These are phyloP conservation scores for Brassica juncea DNA, from an alignment of 345 rosid genomes.

Conservation along the genomic window DNA sequence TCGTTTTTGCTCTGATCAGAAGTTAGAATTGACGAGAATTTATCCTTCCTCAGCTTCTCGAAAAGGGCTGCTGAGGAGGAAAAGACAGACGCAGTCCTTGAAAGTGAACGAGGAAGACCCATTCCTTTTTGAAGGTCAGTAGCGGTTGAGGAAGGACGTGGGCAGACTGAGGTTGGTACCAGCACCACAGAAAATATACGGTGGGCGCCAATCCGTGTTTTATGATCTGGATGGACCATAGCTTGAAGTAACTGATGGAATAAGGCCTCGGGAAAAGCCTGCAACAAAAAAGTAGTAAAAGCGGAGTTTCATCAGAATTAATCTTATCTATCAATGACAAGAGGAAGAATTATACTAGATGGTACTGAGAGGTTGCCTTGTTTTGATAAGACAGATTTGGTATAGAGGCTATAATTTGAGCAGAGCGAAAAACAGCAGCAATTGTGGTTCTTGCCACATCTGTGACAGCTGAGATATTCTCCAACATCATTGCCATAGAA, in stretches of 20 bases:
- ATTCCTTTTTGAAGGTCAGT: conserved; percentile 53
- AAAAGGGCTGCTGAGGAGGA: conserved; percentile 99
- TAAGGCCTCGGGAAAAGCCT: conserved; percentile 95
- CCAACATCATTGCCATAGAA: conserved; percentile 87
- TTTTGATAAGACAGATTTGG: conserved; percentile 80
- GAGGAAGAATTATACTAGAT: background rate
- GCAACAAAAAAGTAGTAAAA: conserved; percentile 19
- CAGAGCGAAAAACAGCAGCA: conserved; percentile 84
- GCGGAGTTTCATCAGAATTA: background rate
- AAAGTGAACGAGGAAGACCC: conserved; percentile 71
- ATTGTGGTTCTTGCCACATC: conserved; percentile 79
- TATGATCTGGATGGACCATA: conserved; percentile 96
- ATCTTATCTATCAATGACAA: conserved; percentile 6
- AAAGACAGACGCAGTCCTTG: conserved; percentile 93
- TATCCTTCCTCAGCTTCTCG: conserved; percentile 76
- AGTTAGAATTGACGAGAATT: conserved; percentile 42
- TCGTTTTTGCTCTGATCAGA: conserved; percentile 43
- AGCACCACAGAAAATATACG: conserved; percentile 90
- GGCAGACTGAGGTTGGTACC: conserved; percentile 84
- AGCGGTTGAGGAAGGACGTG: conserved; percentile 52
- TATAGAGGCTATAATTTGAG: conserved; percentile 83
- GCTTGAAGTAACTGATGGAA: conserved; percentile 92
- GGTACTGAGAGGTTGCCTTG: conserved; percentile 56
- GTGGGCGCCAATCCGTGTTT: conserved; percentile 90
- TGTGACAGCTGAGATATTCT: conserved; percentile 78